Base-by-base conservation (phyloP, 179 eudicot species). In the Corrigiola litoralis region DNA sequence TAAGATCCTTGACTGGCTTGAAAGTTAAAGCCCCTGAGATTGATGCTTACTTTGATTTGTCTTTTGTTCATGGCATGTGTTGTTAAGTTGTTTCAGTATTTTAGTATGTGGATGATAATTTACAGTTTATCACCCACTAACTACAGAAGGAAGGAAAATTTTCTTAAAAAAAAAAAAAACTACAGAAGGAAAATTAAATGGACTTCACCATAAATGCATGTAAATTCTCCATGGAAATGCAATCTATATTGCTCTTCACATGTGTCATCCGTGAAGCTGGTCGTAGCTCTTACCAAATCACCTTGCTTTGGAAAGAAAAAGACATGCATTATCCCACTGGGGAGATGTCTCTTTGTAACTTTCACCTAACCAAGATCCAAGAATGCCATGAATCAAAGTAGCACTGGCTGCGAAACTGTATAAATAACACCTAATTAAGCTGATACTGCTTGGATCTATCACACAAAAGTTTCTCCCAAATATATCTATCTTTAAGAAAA, bases 361-460 rank as follows among this genome's bases (percentile, higher is more conserved):
- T 67, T 41, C 28, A 47, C 48, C 65, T 48, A 68, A 32, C 54
- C 65, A 52, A 58, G 63, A 68, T 10, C 36, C 50, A 60, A 60
- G 64, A 60, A 41, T 60, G 36, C 48, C 41, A 27, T 24, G 40
- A n/a, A 58, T 54, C 52, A 57, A 56, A 14, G n/a, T n/a, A 28
- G 21, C 21, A 46, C 56, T 54, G 20, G 48, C 64, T 23, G 16
- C 47, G 0, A 58, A 48, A 34, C 65, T 47, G 21, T 68, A 58
- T 58, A 68, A 36, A 68, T 34, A 10, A 13, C 32, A 47, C 16
- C 28, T 52, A 17, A 2, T n/a, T n/a, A n/a, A n/a, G 10, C 0
- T 25, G 34, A 17, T 48, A 58, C 47, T 67, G 56, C 10, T 57
- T 45, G n/a, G 14, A 6, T 57, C 4, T 51, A 66, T 66, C 61